Conservation (phyloP, 495 filamentous ascomycete genomes). For the Aspergillus haitiensis region DNA sequence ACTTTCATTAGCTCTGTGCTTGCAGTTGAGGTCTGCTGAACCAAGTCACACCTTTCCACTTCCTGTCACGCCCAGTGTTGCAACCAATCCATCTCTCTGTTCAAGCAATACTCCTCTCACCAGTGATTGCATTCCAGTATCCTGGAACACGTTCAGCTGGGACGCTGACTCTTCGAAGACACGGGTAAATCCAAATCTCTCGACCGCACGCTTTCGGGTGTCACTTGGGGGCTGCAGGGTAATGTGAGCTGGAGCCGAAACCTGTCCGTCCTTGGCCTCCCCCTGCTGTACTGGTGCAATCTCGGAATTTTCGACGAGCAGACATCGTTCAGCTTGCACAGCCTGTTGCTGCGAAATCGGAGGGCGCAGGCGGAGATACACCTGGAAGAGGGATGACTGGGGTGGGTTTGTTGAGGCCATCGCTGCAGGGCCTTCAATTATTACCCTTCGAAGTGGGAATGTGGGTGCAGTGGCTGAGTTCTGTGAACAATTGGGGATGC, state of each 20-base stretch:
- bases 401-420: conserved; percentile 46
- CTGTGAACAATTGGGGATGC: conserved; percentile 6
- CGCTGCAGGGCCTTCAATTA: conserved; percentile 20
- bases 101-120: conserved; percentile 77
- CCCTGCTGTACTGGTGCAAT: conserved; percentile 14
- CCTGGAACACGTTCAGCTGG: conserved; percentile 86
- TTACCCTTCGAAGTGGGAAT: background rate
- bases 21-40: background rate
- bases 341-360: conserved; percentile 46
- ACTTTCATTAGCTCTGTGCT: conserved; percentile 24
- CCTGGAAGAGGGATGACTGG: conserved; percentile 76
- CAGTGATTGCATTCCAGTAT: conserved; percentile 70
- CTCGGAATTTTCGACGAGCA: conserved; percentile 67
- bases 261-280: conserved; percentile 10
- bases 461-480: conserved; percentile 5
- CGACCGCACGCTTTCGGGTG: conserved; percentile 75
- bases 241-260: conserved; percentile 68
- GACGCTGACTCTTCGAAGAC: conserved; percentile 85
- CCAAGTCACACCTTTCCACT: conserved; percentile 78
- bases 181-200: conserved; percentile 91
- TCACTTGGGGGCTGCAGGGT: conserved; percentile 83
- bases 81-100: conserved; percentile 84
- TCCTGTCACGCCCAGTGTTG: conserved; percentile 91
- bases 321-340: conserved; percentile 64
- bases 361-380: conserved; percentile 87